A percentile compares a stretch with the other conserved stretches of the same genome.
phyloP scores from a whole-genome alignment of 352 stramenopile species.

The Phytophthora kernoviae region DNA sequence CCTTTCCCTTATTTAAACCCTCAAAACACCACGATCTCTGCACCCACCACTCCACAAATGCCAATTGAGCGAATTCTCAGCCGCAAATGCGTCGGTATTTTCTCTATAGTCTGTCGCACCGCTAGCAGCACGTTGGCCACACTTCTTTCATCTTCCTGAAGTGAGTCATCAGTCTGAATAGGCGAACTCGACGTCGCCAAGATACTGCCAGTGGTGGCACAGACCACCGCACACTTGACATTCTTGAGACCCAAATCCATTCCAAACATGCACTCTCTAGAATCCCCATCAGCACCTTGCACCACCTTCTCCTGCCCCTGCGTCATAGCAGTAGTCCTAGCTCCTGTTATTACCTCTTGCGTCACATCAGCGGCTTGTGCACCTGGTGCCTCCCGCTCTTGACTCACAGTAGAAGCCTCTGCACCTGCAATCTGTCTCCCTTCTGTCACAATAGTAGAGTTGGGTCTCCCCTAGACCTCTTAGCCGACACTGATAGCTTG shows the following conservation, averaged over 20 bases:
- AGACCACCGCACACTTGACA: conserved; percentile 65
- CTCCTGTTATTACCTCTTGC: neutral
- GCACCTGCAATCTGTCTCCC: too few species aligned
- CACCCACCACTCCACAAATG: conserved; percentile 66
- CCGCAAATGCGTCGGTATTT: conserved; percentile 28
- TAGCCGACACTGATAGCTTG: conserved; percentile 13
- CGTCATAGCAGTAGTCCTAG: neutral
- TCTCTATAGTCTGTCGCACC: conserved; percentile 29
- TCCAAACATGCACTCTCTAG: conserved; percentile 42
- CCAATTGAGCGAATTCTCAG: conserved; percentile 41
- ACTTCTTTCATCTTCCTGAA: conserved; percentile 30
- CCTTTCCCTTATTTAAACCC: too few species aligned
- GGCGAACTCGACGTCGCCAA: conserved; percentile 35
- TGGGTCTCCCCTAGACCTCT: too few species aligned
- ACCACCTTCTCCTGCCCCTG: neutral
- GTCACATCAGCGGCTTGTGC: neutral
- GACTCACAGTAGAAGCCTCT: too few species aligned
- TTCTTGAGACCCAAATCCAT: conserved; percentile 74
- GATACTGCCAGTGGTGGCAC: conserved; percentile 23
- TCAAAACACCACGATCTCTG: too few species aligned
- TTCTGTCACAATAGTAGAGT: too few species aligned
- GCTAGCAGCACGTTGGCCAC: conserved; percentile 43
- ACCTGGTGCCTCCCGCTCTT: conserved; percentile 7
- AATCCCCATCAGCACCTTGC: neutral
- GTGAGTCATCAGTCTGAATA: conserved; percentile 25